Evolutionary conservation across 2,329 filamentous ascomycete genomes (phyloP), one percentile per base, ranked within the genome.

Genomic region (Penicillium sp.): DNA sequence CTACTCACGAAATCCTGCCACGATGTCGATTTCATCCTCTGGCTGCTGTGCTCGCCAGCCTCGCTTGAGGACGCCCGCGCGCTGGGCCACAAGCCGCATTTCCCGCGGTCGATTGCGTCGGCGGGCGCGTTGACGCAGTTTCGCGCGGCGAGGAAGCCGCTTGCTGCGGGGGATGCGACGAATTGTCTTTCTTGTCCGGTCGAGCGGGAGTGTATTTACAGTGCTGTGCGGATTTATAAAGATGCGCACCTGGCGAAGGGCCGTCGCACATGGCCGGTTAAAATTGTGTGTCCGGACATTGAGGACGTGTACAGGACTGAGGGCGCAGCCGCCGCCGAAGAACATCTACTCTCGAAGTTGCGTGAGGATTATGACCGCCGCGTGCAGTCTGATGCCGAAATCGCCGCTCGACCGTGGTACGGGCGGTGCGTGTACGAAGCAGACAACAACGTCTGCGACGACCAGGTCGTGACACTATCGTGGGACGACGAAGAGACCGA

Each of bases 1-100:
- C 82, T 99, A 1, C 82, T 99, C 33, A 96, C 94, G 2, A 99
- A 98, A 77, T 96, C 91, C 59, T 98, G 95, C 67, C 95, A 99
- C 70, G 95, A 99, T 68, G 90, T 99, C 51, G 95, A 99, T 71
- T 86, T 98, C 58, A 78, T 98, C 4, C 81, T 98, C 16, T 99
- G 95, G 95, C 79, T 98, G 49, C 83, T 98, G 11, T 94, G 89
- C 70, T 91, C 90, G 0, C 90, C 91, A 0, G 75, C 83, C 0
- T 70, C 79, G 68, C 54, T 62, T 1, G 59, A 64, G 41, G 55
- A 39, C 2, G 60, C 60, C 3, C 46, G 35, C 75, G 1, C 75
- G 75, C 7, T 13, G 65, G 24, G 69, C 69, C 31, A 62, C 73
- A 6, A 74, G 14, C 84, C 89, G 0, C 93, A 97, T 73, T 80